Base-by-base conservation (phyloP, 2,329 filamentous ascomycete species). In the Aspergillus quadrilineatus region DNA sequence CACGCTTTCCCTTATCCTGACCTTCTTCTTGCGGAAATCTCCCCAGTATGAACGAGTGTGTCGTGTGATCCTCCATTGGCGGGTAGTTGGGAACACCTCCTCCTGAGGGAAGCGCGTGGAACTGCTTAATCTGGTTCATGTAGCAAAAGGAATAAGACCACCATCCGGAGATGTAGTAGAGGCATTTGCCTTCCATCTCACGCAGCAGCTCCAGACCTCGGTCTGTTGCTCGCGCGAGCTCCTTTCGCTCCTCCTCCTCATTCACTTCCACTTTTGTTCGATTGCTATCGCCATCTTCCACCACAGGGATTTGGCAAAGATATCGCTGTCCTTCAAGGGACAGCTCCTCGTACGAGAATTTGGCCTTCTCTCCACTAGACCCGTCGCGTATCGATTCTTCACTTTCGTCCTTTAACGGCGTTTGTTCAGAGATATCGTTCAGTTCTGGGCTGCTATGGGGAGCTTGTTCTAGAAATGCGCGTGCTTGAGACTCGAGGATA, bases 81-180 rank as follows among this genome's bases (percentile, higher is more conserved):
- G 90, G 88, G 62, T 85, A 87, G 29, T 79, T 74, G 1, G 85
- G 83, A 9, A 89, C 84, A 3, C 87, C 86, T 58, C 86, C 85
- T 44, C 85, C 82, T 2, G 85, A 85, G 0, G 90, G 84, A 57
- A 93, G 77, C 44, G 91, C 90, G 72, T 97, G 92, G 74, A 95
- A 97, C 74, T 97, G 92, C 67, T 90, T 89, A 60, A 97, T 87
- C 61, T 93, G 86, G 60, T 87, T 83, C 69, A 90, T 90, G 76
- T 96, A 94, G 79, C 92, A 97, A 73, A 96, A 96, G 65, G 88
- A 89, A 75, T 97, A 97, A 69, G 89, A 94, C 92, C 92, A 97
- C 92, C 92, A 97, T 0, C 92, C 92, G 1, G 86, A 89, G 62
- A 92, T 77, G 71, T 85, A 89, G 77, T 93, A 96, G 61, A 97